phyloP scores from a whole-genome alignment of 768 basidiomycete species.

The Leucogyrophana mollusca region DNA sequence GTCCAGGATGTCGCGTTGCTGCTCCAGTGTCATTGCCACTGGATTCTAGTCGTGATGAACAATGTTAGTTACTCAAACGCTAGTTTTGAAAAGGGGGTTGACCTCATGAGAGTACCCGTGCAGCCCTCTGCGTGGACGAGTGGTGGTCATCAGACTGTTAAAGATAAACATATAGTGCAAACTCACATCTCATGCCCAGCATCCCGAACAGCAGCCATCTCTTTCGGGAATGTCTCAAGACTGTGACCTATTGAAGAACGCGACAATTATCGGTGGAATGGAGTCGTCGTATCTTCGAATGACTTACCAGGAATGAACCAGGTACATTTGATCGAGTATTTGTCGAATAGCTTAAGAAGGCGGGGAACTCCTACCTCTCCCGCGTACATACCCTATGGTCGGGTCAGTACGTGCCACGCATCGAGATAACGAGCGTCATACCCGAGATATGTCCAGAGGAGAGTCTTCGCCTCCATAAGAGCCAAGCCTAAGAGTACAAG shows the following conservation, averaged over 20 bases:
- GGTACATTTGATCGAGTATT: constrained; percentile 61
- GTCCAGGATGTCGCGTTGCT: constrained; percentile 67
- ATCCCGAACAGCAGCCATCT: constrained; percentile 65
- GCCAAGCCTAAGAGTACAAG: constrained; percentile 46
- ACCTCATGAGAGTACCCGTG: constrained; percentile 71
- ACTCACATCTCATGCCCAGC: constrained; percentile 64
- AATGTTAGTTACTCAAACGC: too few relatives aligned
- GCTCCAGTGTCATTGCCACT: constrained; percentile 51
- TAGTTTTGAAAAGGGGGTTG: too few relatives aligned
- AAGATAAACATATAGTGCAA: constrained; percentile 1
- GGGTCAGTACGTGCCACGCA: background rate
- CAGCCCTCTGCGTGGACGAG: constrained; percentile 39
- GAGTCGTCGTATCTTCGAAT: background rate
- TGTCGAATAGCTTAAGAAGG: constrained; percentile 64
- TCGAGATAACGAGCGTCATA: constrained; percentile 15
- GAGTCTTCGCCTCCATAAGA: constrained; percentile 70
- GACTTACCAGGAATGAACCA: constrained; percentile 68
- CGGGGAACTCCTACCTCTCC: constrained; percentile 69
- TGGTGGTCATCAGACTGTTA: background rate
- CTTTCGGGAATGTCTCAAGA: constrained; percentile 65
- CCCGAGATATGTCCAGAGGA: constrained; percentile 62
- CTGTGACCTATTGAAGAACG: constrained; percentile 46
- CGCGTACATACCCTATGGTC: constrained; percentile 56
- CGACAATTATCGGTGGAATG: background rate
- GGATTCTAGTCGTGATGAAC: constrained; percentile 55